phyloP scores from a whole-genome alignment of 768 basidiomycete genomes.

The Lactarius hatsudake region DNA sequence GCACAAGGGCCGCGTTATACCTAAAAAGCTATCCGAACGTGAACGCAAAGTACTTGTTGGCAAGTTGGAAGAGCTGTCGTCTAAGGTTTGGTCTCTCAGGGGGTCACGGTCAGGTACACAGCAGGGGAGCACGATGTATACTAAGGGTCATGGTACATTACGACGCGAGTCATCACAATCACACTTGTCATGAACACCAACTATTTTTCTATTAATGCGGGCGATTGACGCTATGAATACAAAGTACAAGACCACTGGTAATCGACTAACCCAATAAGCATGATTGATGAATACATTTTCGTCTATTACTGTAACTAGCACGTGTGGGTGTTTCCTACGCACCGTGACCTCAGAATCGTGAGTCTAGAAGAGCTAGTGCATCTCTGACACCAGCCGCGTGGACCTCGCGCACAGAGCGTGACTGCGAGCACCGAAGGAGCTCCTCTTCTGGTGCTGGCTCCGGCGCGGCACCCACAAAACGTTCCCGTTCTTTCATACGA shows the following conservation, averaged over 20 bases:
- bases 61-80: conserved; percentile 40
- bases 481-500: conserved; percentile 43
- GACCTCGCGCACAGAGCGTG: conserved; percentile 57
- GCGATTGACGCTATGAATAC: conserved; percentile 9
- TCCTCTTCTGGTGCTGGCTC: conserved; percentile 60
- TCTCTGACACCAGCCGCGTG: conserved; percentile 70
- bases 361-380: conserved; percentile 70
- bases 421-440: conserved; percentile 57
- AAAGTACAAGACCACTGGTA: conserved; percentile 4
- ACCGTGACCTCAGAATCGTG: conserved; percentile 31
- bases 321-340: background rate
- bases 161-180: background rate
- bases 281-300: conserved; percentile 7
- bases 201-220: conserved; percentile 14
- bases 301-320: background rate
- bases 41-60: conserved; percentile 40
- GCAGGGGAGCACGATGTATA: conserved; percentile 1
- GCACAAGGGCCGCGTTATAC: conserved; percentile 24
- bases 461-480: conserved; percentile 42
- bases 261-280: conserved; percentile 9
- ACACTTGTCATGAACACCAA: conserved; percentile 7
- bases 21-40: conserved; percentile 33
- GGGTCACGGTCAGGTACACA: conserved; percentile 4
- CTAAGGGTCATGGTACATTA: conserved; percentile 9
- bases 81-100: conserved; percentile 44